Conservation (phyloP, 805 yeast species). For the Cyberlindnera bimundalis region DNA sequence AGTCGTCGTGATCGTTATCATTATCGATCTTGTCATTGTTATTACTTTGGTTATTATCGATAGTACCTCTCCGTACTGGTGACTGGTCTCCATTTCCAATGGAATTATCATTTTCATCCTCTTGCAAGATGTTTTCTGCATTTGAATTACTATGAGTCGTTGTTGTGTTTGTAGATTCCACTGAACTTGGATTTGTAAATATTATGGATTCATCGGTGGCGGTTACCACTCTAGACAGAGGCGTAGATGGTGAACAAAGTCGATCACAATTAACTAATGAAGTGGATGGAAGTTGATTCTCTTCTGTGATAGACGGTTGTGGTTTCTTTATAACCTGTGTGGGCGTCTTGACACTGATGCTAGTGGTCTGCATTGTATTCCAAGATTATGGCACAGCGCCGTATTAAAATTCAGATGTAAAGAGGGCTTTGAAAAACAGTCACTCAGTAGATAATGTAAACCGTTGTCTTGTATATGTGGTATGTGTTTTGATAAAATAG, state of each 20-base stretch:
- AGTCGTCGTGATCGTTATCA: conserved; percentile 1
- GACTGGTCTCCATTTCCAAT: neutral
- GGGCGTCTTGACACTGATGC: neutral
- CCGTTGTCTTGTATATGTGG: too few species aligned
- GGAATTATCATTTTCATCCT: neutral
- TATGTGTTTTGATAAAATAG: too few species aligned
- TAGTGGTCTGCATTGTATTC: too few species aligned
- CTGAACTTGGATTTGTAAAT: conserved; percentile 27
- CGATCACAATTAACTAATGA: neutral
- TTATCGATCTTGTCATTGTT: conserved; percentile 1
- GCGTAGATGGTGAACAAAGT: conserved; percentile 14
- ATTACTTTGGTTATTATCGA: neutral
- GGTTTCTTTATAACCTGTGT: neutral
- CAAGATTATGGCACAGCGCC: too few species aligned
- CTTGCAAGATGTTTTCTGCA: neutral
- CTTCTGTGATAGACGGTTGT: neutral
- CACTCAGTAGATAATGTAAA: too few species aligned
- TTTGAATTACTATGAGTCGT: conserved; percentile 14
- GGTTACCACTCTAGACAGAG: conserved; percentile 23
- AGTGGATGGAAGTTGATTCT: neutral
- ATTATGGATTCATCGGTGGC: conserved; percentile 26
- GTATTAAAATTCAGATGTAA: too few species aligned
- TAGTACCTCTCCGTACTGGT: conserved; percentile 1
- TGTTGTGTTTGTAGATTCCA: conserved; percentile 24
- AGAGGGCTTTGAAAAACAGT: too few species aligned